Base-by-base conservation (phyloP, 23 red algal genomes). In the Gracilariopsis chorda region DNA sequence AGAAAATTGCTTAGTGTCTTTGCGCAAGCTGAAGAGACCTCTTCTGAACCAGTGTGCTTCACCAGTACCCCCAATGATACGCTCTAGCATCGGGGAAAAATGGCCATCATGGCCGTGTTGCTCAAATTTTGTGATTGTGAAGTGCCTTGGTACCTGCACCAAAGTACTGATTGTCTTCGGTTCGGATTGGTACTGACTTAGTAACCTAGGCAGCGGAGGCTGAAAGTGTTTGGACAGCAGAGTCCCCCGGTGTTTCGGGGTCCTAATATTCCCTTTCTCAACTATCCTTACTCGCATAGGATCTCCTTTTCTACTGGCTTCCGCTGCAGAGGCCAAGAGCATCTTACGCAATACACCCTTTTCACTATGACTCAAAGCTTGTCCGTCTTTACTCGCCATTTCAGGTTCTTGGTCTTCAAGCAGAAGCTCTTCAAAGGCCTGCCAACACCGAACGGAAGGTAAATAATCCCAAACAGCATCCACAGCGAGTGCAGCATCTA, bases 401-500 rank as follows among this genome's bases (percentile, higher is more conserved):
- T 46, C n/a, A 35, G 76, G 42, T 2, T 70, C 57, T 23, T 3
- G 39, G 21, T 39, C 40, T 60, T 94, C 91, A 20, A 57, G 21
- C 23, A 95, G 63, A 30, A 95, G 52, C 42, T 58, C 78, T 20
- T 73, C 79, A 56, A 86, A 95, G 24, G 94, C 94, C 39, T 76
- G 16, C 94, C 94, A 95, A 69, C 94, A 95, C 44, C 78, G 86
- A 4, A 90, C n/a, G 5, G 94, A 69, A 11, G 86, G 78, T 43
- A 86, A 43, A n/a, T 56, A 59, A 28, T 82, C 59, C 94, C 94
- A 95, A 56, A 92, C 63, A 49, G 94, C 77, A 48, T 95, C 94
- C 23, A 89, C 72, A 2, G 74, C 67, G 64, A 59, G 43, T 20
- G 60, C 65, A 23, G 35, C 36, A 48, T 68, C 67, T 24, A 63